Base-by-base conservation (phyloP, 2,329 filamentous ascomycete genomes). In the Beauveria varroae region DNA sequence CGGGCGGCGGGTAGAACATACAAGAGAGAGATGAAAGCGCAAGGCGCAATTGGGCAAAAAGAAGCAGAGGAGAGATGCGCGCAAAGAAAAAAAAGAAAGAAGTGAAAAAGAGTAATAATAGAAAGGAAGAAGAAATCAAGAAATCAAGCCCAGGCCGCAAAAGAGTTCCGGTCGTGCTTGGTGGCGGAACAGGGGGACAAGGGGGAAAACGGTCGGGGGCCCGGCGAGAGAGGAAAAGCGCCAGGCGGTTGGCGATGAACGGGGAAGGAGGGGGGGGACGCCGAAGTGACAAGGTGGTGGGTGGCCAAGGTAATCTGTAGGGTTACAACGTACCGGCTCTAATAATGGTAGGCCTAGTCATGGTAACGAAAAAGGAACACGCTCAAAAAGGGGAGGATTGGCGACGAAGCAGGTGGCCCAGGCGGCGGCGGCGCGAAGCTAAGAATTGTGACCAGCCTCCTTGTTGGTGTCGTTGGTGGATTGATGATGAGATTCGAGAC, bases 321-420 rank as follows among this genome's bases (percentile, higher is more conserved):
- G 34, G 34, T 50, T 60, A 54, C 44, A 65, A 83, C 82, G 68
- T 81, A 85, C 82, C 82, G 71, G 82, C 82, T 71, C 82, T 81
- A 74, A 85, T 78, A 67, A 85, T 83, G 67, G 79, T 78, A 69
- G 82, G 82, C 74, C 82, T 81, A 70, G 81, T 82, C 82, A 85
- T 85, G 69, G 68, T 79, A 76, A 34, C 41, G 20, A 37, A 20
- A 34, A 46, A 46, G 10, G 47, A 26, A 24, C 47, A 20, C n/a
- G 6, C 47, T 28, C 10, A 18, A 34, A 68, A 71, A 54, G 37
- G 49, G n/a, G 20, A 26, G 46, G 44, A 37, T 51, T 50, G 3
- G 26, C 34, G 57, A 59, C 16, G 18, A 46, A 24, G 37, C 14
- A 57, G 56, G 56, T 58, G 56, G 56, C 56, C 56, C 8, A 41